Conservation (phyloP, 208 protist genomes). For the Trichomonas tenax region DNA sequence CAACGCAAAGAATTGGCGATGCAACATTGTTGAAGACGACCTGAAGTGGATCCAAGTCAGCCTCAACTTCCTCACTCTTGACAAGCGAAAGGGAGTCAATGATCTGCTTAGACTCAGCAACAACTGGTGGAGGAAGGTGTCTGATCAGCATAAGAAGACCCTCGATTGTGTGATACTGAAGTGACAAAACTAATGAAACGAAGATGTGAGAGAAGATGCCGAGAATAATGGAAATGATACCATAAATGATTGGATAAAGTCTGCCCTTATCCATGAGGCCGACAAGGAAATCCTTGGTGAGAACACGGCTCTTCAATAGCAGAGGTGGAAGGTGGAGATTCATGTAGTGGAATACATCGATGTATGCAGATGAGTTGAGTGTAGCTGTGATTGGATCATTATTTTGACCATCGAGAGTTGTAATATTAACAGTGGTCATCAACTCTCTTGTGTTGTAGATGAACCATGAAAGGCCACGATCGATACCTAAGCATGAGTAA, state of each 20-base stretch:
- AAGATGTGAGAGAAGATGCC: not conserved
- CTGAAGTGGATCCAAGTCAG: not conserved
- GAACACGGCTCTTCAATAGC: not conserved
- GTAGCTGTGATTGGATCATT: not conserved
- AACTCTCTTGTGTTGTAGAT: not conserved
- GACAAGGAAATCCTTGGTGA: not conserved
- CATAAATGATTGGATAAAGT: not conserved
- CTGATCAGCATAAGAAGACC: not conserved
- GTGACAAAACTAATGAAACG: not conserved
- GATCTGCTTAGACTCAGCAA: not conserved
- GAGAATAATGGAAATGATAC: not conserved
- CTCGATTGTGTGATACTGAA: not conserved
- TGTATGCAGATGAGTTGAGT: not conserved
- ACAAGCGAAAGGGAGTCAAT: not conserved
- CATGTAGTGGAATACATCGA: not conserved
- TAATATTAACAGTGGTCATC: not conserved
- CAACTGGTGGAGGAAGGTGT: not conserved
- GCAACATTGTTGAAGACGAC: not conserved
- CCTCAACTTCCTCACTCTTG: not conserved
- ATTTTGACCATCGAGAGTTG: not conserved
- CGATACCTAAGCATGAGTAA: not conserved
- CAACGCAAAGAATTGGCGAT: not conserved
- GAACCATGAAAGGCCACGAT: not conserved
- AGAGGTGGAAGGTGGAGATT: not conserved
- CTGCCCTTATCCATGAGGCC: not conserved